Evolutionary conservation across 2,329 filamentous ascomycete genomes (phyloP), one percentile per base, ranked within the genome.

Genomic region (Fusarium nygamai): DNA sequence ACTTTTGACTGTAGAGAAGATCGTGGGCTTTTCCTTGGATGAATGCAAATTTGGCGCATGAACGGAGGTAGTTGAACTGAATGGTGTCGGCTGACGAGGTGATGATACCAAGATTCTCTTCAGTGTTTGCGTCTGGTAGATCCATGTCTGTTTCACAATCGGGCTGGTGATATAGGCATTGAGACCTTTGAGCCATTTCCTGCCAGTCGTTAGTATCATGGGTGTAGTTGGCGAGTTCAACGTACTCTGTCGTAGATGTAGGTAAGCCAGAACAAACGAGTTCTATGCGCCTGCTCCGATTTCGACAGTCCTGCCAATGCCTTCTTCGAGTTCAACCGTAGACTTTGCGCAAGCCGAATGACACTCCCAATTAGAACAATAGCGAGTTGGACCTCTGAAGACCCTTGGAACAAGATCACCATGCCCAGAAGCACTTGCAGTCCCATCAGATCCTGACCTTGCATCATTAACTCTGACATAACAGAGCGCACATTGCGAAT

Each of bases 61-160:
- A 56, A 4, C 74, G 67, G 0, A 78, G 48, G 39, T 64, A 75
- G 27, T 75, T 75, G 31, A 78, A 66, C 3, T 34, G 69, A 11
- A 66, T 34, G 6, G 36, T 61, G 27, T 62, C 39, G 6, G 34
- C 62, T 1, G 59, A 36, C 3, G 71, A 73, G 9, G 7, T 22
- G 2, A 77, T 67, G n/a, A 78, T 17, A 9, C 75, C 75, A 1
- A 76, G 12, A 0, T 50, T 51, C 5, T 69, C 68, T n/a, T 67
- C 60, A 5, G 71, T 51, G 6, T 65, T 31, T 14, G 8, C 11
- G 1, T 58, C 66, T 2, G 59, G 83, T 67, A 76, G 27, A 0
- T 78, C 76, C 8, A 84, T 67, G 38, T 85, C 82, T 1, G 83
- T 78, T 60, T 85, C 83, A 9, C 67, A 69, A 47, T 85, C 82